Base-by-base conservation (phyloP, 2,329 filamentous ascomycete genomes). In the Ascochyta pisi region DNA sequence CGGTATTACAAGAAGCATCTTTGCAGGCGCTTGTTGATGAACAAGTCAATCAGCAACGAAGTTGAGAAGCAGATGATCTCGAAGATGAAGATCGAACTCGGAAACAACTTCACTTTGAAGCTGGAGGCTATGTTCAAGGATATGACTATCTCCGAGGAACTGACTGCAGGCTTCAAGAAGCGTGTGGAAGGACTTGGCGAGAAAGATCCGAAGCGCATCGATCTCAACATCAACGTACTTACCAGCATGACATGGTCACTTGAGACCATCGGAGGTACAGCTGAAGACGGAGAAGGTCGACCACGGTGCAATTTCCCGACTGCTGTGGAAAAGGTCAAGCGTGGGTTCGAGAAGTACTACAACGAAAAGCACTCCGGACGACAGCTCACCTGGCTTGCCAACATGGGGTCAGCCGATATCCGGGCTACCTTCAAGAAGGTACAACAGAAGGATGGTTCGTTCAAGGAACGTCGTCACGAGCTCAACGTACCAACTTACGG, bases 111-210 rank as follows among this genome's bases (percentile, higher is more conserved):
- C 73, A 98, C 95, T 0, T 82, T 86, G 69, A 96, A 96, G 73
- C 86, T 99, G 40, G 95, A 99, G 72, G 90, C 92, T 62, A 98
- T 99, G 92, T 97, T 99, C 81, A 93, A 92, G 77, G 95, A 99
- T 70, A 93, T 98, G 85, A 86, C 89, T 15, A 87, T 93, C 12
- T 97, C 93, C 0, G 87, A 89, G 50, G 94, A 96, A 62, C 83
- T 97, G 24, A 92, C 90, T 0, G 78, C 86, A 12, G 86, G 84
- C 52, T 98, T 96, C 78, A 89, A 88, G 62, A 83, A 84, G 15
- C 86, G 94, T 60, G 86, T 87, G 75, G 84, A 73, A 75, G 86
- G 73, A 69, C 83, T 77, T 15, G 83, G 78, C n/a, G 82, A 84
- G 47, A 77, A 77, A 2, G 82, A 87, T 54, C 79, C 82, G 3